Evolutionary conservation across 1,284 basidiomycete species (phyloP).

Genomic region (Thelephora terrestris): DNA sequence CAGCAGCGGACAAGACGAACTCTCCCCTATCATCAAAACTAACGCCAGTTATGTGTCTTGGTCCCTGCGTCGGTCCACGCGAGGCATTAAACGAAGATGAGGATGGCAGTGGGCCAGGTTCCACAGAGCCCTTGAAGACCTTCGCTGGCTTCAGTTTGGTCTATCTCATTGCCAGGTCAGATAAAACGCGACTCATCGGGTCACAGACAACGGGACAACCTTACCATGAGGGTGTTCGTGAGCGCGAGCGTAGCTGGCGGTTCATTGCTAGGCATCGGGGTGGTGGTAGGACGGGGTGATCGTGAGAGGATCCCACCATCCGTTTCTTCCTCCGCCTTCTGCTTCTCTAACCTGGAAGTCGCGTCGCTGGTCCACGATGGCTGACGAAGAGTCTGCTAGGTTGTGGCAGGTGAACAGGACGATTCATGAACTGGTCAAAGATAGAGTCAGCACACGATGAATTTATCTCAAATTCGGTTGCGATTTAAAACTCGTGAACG

Average conservation of each 20-base stretch:
- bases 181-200: not conserved
- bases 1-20: slow-evolving; percentile 76
- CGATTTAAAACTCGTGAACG: slow-evolving; percentile 5
- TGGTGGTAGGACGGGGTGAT: slow-evolving; percentile 4
- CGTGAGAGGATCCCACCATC: slow-evolving; percentile 18
- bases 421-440: slow-evolving; percentile 92
- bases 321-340: slow-evolving; percentile 13
- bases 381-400: slow-evolving; percentile 70
- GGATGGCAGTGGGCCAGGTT: slow-evolving; percentile 41
- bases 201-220: slow-evolving; percentile 1
- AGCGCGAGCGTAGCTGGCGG: slow-evolving; percentile 12
- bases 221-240: slow-evolving; percentile 23
- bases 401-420: slow-evolving; percentile 97
- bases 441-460: slow-evolving; percentile 49
- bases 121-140: slow-evolving; percentile 76
- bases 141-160: slow-evolving; percentile 78
- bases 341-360: slow-evolving; percentile 12
- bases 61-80: slow-evolving; percentile 32
- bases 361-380: slow-evolving; percentile 30
- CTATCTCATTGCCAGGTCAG: slow-evolving; percentile 24
- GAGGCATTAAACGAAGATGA: slow-evolving; percentile 29
- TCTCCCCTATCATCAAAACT: slow-evolving; percentile 90
- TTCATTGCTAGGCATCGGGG: slow-evolving; percentile 13
- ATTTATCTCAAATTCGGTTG: slow-evolving; percentile 3
- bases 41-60: slow-evolving; percentile 76